phyloP scores from a whole-genome alignment of 768 basidiomycete species.

The Suillus clintonianus region DNA sequence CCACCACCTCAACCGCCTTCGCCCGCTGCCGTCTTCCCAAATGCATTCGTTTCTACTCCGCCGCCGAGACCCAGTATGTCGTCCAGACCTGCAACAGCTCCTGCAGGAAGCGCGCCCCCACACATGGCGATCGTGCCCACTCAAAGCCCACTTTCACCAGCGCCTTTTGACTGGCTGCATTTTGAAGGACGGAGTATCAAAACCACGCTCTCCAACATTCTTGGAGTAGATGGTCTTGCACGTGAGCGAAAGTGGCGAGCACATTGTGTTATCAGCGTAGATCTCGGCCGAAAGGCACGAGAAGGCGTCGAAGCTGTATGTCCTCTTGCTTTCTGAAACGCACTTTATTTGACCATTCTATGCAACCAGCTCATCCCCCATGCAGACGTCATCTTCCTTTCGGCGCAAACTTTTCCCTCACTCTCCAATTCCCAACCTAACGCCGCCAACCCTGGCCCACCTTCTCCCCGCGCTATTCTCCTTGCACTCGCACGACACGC shows the following conservation, averaged over 20 bases:
- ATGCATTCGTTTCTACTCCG: constrained; percentile 18
- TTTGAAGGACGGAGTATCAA: constrained; percentile 82
- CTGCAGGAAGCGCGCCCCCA: constrained; percentile 11
- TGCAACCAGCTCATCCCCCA: constrained; percentile 70
- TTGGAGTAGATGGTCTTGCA: constrained; percentile 79
- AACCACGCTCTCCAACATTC: constrained; percentile 76
- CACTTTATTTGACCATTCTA: background rate
- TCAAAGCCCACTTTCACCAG: constrained; percentile 57
- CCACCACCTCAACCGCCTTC: constrained; percentile 21
- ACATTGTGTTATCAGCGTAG: constrained; percentile 80
- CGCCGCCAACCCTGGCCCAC: constrained; percentile 49
- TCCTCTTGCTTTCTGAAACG: constrained; percentile 11
- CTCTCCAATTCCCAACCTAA: constrained; percentile 41
- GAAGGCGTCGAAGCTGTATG: constrained; percentile 81
- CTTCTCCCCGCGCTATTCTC: constrained; percentile 72
- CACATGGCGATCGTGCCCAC: constrained; percentile 25
- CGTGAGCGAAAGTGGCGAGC: constrained; percentile 83
- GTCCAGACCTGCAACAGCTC: constrained; percentile 32
- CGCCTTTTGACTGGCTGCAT: constrained; percentile 86
- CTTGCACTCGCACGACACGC: constrained; percentile 70
- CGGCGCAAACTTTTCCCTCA: constrained; percentile 27
- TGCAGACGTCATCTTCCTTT: constrained; percentile 78
- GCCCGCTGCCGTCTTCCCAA: constrained; percentile 32
- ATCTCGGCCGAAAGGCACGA: constrained; percentile 70
- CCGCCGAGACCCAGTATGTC: constrained; percentile 37